phyloP scores from a whole-genome alignment of 139 green algal genomes.

The Pleodorina starrii region DNA sequence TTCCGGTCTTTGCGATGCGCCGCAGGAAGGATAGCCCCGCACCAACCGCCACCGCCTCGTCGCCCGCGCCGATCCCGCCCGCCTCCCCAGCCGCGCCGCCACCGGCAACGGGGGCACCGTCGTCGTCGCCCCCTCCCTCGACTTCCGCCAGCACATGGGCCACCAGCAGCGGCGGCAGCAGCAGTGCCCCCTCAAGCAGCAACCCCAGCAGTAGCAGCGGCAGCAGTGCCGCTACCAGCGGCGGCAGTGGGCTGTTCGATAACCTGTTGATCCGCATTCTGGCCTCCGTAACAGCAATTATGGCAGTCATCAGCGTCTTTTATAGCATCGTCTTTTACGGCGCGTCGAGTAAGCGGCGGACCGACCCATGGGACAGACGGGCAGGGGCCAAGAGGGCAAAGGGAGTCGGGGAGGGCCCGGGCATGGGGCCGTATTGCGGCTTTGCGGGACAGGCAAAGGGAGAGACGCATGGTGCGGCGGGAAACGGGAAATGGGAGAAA shows the following conservation, averaged over 20 bases:
- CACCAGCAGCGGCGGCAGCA: neutral
- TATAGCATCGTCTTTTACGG: constrained; percentile 21
- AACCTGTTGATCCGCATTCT: constrained; percentile 34
- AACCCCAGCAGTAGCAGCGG: neutral
- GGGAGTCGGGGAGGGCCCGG: too few species aligned
- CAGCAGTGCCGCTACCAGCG: neutral
- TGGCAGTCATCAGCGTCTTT: constrained; percentile 16
- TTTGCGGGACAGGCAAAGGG: too few species aligned
- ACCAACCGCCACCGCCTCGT: neutral
- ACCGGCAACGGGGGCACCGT: too few species aligned
- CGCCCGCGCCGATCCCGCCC: neutral
- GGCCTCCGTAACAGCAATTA: constrained; percentile 14
- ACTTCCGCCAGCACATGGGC: neutral
- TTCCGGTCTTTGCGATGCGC: too few species aligned
- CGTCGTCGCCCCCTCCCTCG: too few species aligned
- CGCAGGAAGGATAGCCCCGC: neutral
- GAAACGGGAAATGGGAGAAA: too few species aligned
- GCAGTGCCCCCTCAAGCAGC: too few species aligned
- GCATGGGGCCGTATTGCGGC: too few species aligned
- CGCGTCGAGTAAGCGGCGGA: neutral
- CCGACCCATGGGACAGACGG: too few species aligned
- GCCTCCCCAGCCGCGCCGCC: too few species aligned
- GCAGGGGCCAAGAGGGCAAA: too few species aligned
- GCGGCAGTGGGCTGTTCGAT: constrained; percentile 8
- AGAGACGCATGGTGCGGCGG: too few species aligned